Conservation (phyloP, 768 basidiomycete species). For the Mycena metata region DNA sequence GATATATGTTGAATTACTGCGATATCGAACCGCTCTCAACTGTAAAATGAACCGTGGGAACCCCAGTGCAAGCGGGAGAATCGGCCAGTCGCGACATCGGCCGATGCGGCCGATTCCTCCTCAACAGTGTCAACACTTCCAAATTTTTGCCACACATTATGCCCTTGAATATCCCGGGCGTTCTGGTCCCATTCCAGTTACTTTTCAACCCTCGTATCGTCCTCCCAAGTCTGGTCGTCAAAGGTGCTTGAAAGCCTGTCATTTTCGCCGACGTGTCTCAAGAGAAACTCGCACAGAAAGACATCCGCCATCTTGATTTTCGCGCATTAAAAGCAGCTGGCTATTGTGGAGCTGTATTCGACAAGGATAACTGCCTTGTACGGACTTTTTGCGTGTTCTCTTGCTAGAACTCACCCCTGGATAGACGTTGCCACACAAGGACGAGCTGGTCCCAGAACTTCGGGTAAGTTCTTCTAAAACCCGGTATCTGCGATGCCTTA, state of each 20-base stretch:
- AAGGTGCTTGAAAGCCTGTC: constrained; percentile 61
- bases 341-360: constrained; percentile 92
- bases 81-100: too few species aligned
- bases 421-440: constrained; percentile 86
- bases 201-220: constrained; percentile 75
- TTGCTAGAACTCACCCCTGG: not conserved
- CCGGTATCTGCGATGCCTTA: constrained; percentile 5
- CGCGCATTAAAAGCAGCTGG: constrained; percentile 76
- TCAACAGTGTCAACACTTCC: not conserved
- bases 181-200: constrained; percentile 79
- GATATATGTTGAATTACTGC: too few species aligned
- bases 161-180: constrained; percentile 82
- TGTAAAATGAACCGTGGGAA: too few species aligned
- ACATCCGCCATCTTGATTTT: constrained; percentile 90
- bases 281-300: constrained; percentile 63
- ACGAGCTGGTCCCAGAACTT: constrained; percentile 82
- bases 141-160: constrained; percentile 58
- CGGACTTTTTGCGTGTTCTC: constrained; percentile 43
- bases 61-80: too few species aligned
- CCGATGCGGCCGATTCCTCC: not conserved
- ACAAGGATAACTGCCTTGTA: constrained; percentile 98
- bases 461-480: constrained; percentile 57
- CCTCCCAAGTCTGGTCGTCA: constrained; percentile 73
- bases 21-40: too few species aligned
- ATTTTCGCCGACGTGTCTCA: constrained; percentile 28